Percentiles rank a stretch among this genome's conserved stretches.
These are phyloP conservation scores for Vaccinium myrtillus DNA, from an alignment of 148 eudicot species.

Conservation along the genomic window DNA sequence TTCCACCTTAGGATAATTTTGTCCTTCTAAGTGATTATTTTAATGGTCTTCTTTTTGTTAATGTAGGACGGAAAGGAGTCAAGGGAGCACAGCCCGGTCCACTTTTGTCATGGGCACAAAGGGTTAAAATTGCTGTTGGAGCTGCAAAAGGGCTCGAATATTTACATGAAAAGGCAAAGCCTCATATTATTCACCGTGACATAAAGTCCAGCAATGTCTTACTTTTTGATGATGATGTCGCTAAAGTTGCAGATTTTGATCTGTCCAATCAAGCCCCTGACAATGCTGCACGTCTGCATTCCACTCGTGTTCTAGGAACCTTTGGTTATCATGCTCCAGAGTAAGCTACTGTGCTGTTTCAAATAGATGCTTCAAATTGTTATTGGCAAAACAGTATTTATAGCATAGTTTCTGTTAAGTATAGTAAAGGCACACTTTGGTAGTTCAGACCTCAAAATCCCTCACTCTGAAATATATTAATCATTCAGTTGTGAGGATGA, in stretches of 20 bases:
- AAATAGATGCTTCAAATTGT: neutral
- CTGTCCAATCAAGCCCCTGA: slow-evolving; percentile 83
- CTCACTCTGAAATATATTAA: neutral
- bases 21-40: neutral
- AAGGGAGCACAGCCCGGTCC: slow-evolving; percentile 81
- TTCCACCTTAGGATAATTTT: neutral
- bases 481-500: neutral
- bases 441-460: neutral
- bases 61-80: slow-evolving; percentile 70
- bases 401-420: neutral
- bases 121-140: slow-evolving; percentile 84
- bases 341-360: neutral
- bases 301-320: slow-evolving; percentile 74
- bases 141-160: slow-evolving; percentile 85
- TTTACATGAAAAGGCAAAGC: slow-evolving; percentile 72
- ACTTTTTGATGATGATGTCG: slow-evolving; percentile 69
- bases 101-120: slow-evolving; percentile 67
- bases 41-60: neutral
- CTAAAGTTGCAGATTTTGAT: slow-evolving; percentile 82
- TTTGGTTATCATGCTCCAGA: slow-evolving; percentile 78
- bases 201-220: slow-evolving; percentile 80
- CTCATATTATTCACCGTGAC: slow-evolving; percentile 78
- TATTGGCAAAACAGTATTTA: neutral
- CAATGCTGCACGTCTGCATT: slow-evolving; percentile 74
- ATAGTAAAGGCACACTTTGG: neutral